Conservation (phyloP, 208 protist genomes). For the Kentomonas sorsogonicus region DNA sequence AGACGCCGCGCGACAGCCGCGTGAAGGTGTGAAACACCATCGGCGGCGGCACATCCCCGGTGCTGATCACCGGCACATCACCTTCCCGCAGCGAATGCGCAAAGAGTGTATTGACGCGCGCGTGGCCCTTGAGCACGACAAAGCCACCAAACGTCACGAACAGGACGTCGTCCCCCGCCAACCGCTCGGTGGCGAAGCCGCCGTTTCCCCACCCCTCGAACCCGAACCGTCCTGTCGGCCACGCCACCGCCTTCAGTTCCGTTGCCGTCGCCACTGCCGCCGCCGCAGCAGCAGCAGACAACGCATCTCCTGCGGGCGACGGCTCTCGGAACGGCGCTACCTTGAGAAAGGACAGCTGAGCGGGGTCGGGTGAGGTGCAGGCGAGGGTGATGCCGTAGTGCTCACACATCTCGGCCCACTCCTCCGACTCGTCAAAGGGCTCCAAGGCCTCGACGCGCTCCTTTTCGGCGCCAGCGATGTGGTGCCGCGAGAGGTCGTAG, state of each 20-base stretch:
- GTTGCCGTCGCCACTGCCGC: not conserved
- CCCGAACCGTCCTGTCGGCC: conserved; percentile 69
- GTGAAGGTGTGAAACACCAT: conserved; percentile 74
- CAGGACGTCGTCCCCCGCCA: conserved; percentile 25
- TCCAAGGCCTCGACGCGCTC: conserved; percentile 67
- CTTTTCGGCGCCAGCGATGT: conserved; percentile 40
- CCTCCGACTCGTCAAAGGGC: conserved; percentile 84
- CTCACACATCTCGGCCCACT: conserved; percentile 90
- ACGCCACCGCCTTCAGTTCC: conserved; percentile 13
- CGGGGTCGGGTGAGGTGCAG: conserved; percentile 11
- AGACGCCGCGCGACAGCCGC: conserved; percentile 33
- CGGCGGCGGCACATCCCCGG: conserved; percentile 21
- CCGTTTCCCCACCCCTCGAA: conserved; percentile 86
- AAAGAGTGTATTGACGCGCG: conserved; percentile 56
- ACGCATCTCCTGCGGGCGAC: not conserved
- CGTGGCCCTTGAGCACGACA: conserved; percentile 38
- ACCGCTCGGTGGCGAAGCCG: conserved; percentile 28
- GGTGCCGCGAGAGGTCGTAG: conserved; percentile 59
- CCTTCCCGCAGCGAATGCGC: conserved; percentile 67
- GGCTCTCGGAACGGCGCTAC: not conserved
- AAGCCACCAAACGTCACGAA: conserved; percentile 83
- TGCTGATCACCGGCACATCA: conserved; percentile 24
- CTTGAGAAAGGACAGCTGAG: not conserved
- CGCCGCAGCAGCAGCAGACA: not conserved
- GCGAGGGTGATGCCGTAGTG: conserved; percentile 88